These are phyloP conservation scores for Phtheirospermum japonicum DNA, from an alignment of 257 asterid species.

Conservation along the genomic window DNA sequence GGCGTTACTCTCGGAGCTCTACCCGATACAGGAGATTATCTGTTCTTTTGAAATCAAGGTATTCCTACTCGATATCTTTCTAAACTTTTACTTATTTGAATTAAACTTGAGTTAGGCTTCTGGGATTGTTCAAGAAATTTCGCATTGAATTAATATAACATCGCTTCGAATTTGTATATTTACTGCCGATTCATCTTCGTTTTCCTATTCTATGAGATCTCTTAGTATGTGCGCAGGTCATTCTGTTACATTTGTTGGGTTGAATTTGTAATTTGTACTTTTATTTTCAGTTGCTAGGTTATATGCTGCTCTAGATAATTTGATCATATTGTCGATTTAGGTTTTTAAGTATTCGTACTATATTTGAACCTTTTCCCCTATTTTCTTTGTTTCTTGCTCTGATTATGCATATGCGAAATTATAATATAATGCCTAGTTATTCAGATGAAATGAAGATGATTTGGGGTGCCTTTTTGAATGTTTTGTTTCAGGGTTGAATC, in stretches of 20 bases:
- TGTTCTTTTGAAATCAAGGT: conserved; percentile 33
- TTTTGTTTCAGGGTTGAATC: too few relatives aligned
- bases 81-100: neutral
- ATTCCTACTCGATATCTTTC: conserved; percentile 21
- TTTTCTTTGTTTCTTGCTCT: neutral
- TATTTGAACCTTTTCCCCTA: neutral
- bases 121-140: neutral
- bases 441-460: neutral
- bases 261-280: neutral
- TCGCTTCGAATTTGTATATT: neutral
- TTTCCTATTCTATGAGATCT: neutral
- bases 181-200: neutral
- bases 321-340: neutral
- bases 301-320: neutral
- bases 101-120: conserved; percentile 8
- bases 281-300: neutral
- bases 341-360: neutral
- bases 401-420: too few relatives aligned
- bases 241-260: neutral
- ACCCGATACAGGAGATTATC: conserved; percentile 20
- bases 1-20: conserved; percentile 37
- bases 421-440: neutral
- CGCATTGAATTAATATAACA: neutral
- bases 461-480: too few relatives aligned
- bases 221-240: neutral